phyloP scores from a whole-genome alignment of 2,329 filamentous ascomycete species.

The Parascedosporium putredinis region DNA sequence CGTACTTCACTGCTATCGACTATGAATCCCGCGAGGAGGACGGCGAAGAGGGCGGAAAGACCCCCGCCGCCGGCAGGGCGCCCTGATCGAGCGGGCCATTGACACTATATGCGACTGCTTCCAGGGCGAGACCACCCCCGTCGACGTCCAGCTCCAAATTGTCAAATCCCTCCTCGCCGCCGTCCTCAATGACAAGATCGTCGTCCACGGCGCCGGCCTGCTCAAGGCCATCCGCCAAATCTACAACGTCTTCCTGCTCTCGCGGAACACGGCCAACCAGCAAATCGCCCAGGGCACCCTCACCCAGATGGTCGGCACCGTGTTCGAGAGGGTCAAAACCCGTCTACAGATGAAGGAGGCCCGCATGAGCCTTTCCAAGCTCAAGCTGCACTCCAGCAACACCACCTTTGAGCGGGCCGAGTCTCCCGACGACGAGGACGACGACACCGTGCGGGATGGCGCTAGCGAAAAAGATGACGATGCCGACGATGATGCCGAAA shows the following conservation, averaged over 20 bases:
- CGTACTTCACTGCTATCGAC: conserved; percentile 70
- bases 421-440: conserved; percentile 22
- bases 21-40: conserved; percentile 22
- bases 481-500: too few relatives aligned
- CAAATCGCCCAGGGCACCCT: conserved; percentile 94
- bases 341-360: conserved; percentile 81
- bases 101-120: conserved; percentile 99
- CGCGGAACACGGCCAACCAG: conserved; percentile 87
- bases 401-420: conserved; percentile 38
- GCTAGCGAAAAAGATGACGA: conserved; percentile 21
- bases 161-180: conserved; percentile 94
- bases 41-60: conserved; percentile 12
- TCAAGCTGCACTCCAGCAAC: conserved; percentile 43
- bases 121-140: conserved; percentile 85
- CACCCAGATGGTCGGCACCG: conserved; percentile 97
- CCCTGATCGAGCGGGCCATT: conserved; percentile 96
- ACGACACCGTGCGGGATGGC: conserved; percentile 24
- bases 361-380: conserved; percentile 46
- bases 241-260: conserved; percentile 97
- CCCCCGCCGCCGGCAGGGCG: too few relatives aligned
- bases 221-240: conserved; percentile 95
- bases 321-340: conserved; percentile 88
- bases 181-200: conserved; percentile 96
- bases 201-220: conserved; percentile 91
- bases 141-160: conserved; percentile 93